Conservation (phyloP, 306 rosid genomes). For the Dryas octopetala region DNA sequence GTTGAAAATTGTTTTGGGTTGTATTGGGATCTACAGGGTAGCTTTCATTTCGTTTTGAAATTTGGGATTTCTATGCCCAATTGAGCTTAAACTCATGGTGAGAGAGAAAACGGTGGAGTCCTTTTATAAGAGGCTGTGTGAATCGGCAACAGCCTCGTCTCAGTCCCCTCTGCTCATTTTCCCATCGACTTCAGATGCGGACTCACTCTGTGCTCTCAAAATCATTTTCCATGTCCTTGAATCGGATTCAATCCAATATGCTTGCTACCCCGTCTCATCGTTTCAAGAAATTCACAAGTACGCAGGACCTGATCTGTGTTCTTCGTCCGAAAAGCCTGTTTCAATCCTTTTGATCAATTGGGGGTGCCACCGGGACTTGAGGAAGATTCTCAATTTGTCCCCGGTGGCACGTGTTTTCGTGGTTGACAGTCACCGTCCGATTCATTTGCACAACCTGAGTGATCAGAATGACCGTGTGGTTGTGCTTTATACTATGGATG, state of each 20-base stretch:
- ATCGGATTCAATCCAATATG: slow-evolving; percentile 74
- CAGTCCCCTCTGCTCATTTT: slow-evolving; percentile 70
- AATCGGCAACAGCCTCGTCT: slow-evolving; percentile 49
- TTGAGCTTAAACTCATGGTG: slow-evolving; percentile 48
- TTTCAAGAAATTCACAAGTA: slow-evolving; percentile 73
- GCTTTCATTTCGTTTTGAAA: background rate
- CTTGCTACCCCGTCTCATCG: slow-evolving; percentile 84
- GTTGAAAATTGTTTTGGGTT: background rate
- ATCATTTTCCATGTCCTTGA: slow-evolving; percentile 74
- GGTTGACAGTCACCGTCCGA: slow-evolving; percentile 86
- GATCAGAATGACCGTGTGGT: slow-evolving; percentile 64
- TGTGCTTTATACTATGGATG: slow-evolving; percentile 73
- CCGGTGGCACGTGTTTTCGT: slow-evolving; percentile 60
- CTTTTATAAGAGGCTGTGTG: slow-evolving; percentile 63
- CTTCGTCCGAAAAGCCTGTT: slow-evolving; percentile 37
- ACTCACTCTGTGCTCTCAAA: slow-evolving; percentile 79
- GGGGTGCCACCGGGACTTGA: slow-evolving; percentile 79
- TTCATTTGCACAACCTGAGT: slow-evolving; percentile 80
- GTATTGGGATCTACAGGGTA: background rate
- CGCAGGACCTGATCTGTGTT: slow-evolving; percentile 36
- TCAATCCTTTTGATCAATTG: slow-evolving; percentile 74
- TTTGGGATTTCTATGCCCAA: slow-evolving; percentile 17
- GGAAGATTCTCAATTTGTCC: slow-evolving; percentile 45
- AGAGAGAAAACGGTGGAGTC: slow-evolving; percentile 67
- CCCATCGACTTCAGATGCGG: slow-evolving; percentile 91